These are phyloP conservation scores for Aspergillus mulundensis DNA, from an alignment of 495 filamentous ascomycete species.

Conservation along the genomic window DNA sequence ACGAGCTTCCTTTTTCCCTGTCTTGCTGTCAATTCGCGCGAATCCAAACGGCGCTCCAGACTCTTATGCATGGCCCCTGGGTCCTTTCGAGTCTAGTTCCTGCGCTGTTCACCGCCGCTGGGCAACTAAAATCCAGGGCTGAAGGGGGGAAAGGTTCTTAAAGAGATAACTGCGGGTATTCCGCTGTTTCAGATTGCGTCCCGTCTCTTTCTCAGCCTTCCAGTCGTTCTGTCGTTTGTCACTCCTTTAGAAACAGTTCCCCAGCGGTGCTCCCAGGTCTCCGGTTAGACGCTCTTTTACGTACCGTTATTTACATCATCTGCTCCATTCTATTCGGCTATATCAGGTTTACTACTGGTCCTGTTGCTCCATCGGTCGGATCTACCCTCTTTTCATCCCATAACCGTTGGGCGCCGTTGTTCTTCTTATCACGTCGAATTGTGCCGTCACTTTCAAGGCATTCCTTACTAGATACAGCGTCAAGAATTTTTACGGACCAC, in stretches of 20 bases:
- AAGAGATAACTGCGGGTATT: constrained; percentile 21
- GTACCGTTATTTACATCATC: constrained; percentile 20
- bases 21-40: constrained; percentile 20
- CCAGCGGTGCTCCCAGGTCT: constrained; percentile 24
- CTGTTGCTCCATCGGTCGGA: constrained; percentile 22
- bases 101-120: constrained; percentile 31
- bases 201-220: constrained; percentile 23
- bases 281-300: constrained; percentile 31
- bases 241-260: constrained; percentile 35
- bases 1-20: constrained; percentile 9
- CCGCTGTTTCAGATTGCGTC: constrained; percentile 28
- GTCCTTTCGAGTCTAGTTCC: constrained; percentile 12
- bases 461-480: constrained; percentile 32
- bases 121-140: constrained; percentile 32
- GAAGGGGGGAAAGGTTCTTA: constrained; percentile 7
- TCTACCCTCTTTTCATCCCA: constrained; percentile 16
- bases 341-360: constrained; percentile 14
- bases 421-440: constrained; percentile 13
- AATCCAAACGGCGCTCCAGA: constrained; percentile 22
- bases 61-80: constrained; percentile 21
- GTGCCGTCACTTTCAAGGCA: constrained; percentile 25
- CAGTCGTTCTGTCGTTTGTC: constrained; percentile 33
- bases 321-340: constrained; percentile 23
- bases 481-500: constrained; percentile 21
- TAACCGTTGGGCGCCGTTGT: constrained; percentile 15